Base-by-base conservation (phyloP, 2,329 filamentous ascomycete genomes). In the Blastomyces parvus region DNA sequence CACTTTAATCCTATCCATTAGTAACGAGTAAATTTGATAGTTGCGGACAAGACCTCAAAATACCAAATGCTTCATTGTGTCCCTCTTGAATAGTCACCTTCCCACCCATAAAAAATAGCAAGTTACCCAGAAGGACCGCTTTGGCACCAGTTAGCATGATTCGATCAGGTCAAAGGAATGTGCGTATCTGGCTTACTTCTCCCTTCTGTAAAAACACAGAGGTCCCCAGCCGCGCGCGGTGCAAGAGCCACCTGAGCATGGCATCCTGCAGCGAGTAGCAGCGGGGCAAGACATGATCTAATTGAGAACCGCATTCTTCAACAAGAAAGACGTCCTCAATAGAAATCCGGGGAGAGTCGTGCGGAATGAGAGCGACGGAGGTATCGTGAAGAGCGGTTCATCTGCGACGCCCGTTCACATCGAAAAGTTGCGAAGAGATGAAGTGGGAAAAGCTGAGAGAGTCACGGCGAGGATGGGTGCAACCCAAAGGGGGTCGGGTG, bases 121-220 rank as follows among this genome's bases (percentile, higher is more conserved):
- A 27, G 55, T 62, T 62, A 62, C 50, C 52, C 30, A 62, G 48
- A 14, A 62, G 50, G 38, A 56, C 52, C 19, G 60, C 60, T 62
- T 33, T 59, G 5, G 22, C 25, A 46, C n/a, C 6, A 59, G 14
- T 59, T 59, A 59, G 57, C 42, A 44, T 19, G 38, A 46, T 7
- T 59, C 13, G 14, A n/a, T 30, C 27, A 48, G 8, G 38, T 48
- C 14, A 14, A 48, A 14, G 14, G 17, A 30, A 14, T 33, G 14
- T 6, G 25, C 11, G 22, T 22, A 33, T 19, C 40, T 9, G 19
- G 25, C 57, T 46, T 33, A 59, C 57, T 30, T 59, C 57, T 59
- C 40, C 38, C 57, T 48, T 59, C 57, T n/a, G 57, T 59, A 11
- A 59, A 46, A 40, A 8, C 38, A 46, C 57, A 59, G 40, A 59